Conservation (phyloP, 768 basidiomycete species). For the Tulasnella sp. region DNA sequence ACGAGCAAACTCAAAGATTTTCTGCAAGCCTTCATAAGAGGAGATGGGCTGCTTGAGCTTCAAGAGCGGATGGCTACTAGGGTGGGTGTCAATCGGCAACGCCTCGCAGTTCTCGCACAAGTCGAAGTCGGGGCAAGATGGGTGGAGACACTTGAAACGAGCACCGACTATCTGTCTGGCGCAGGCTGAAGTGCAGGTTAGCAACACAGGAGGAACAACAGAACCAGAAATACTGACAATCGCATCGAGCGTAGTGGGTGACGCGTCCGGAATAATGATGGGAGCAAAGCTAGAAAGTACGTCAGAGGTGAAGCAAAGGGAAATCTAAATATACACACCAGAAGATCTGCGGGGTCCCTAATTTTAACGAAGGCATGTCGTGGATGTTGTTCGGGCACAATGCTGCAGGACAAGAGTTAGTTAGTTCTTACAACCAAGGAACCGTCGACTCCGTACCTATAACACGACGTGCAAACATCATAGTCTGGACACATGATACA, state of each 20-base stretch:
- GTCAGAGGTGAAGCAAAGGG: neutral
- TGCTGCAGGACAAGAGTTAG: slow-evolving; percentile 27
- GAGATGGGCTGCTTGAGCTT: slow-evolving; percentile 43
- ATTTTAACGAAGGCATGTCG: slow-evolving; percentile 60
- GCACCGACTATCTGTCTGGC: slow-evolving; percentile 40
- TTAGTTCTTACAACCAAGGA: too few relatives aligned
- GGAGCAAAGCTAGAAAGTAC: neutral
- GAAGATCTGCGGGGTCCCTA: slow-evolving; percentile 38
- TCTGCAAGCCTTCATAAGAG: slow-evolving; percentile 12
- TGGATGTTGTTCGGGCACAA: slow-evolving; percentile 64
- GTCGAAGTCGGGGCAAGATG: slow-evolving; percentile 66
- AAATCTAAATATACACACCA: slow-evolving; percentile 1
- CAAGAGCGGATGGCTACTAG: slow-evolving; percentile 53
- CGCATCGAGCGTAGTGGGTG: slow-evolving; percentile 21
- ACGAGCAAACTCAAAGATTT: slow-evolving; percentile 15
- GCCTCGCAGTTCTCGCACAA: slow-evolving; percentile 71
- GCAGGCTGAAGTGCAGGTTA: slow-evolving; percentile 30
- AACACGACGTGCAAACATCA: slow-evolving; percentile 62
- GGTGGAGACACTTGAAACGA: slow-evolving; percentile 81
- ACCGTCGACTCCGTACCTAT: slow-evolving; percentile 26
- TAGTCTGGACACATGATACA: slow-evolving; percentile 37
- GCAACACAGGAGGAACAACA: neutral
- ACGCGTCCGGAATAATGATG: neutral
- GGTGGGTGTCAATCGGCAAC: slow-evolving; percentile 64
- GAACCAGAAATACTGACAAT: slow-evolving; percentile 13